A percentile compares a stretch with the other conserved stretches of the same genome.
phyloP scores from a whole-genome alignment of 23 red algal genomes.

The Cyanidioschyzon merolae region DNA sequence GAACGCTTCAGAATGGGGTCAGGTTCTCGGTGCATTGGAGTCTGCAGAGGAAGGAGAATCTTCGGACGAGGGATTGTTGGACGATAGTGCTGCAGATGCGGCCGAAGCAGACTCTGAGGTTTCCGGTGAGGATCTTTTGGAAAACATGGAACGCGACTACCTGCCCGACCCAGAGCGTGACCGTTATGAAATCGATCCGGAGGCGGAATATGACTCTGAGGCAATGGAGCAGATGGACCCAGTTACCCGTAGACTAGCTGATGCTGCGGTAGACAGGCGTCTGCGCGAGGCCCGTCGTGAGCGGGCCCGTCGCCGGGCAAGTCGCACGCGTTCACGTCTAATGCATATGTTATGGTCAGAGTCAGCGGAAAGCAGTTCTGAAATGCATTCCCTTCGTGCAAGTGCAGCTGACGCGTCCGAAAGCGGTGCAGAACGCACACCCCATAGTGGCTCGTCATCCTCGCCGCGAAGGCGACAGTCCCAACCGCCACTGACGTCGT shows the following conservation, averaged over 20 bases:
- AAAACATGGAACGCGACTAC: constrained; percentile 91
- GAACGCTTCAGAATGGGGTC: not conserved
- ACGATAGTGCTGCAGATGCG: not conserved
- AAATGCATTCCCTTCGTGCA: not conserved
- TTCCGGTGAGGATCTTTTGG: constrained; percentile 87
- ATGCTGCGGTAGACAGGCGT: constrained; percentile 36
- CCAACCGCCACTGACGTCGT: not conserved
- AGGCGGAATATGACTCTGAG: constrained; percentile 58
- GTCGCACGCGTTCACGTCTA: not conserved
- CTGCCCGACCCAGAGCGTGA: constrained; percentile 53
- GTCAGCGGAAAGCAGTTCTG: not conserved
- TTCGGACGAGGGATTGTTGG: not conserved
- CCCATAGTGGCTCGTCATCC: not conserved
- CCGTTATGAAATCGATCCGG: constrained; percentile 66
- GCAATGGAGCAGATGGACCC: constrained; percentile 24
- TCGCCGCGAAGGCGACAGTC: not conserved
- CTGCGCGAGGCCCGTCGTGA: not conserved
- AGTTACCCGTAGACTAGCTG: constrained; percentile 40
- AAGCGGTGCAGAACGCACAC: not conserved
- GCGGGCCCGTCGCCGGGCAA: not conserved
- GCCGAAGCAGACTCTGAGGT: constrained; percentile 39
- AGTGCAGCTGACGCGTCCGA: not conserved
- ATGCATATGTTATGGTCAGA: not conserved
- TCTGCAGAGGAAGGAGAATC: not conserved
- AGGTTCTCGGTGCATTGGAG: not conserved